Conservation (phyloP, 192 early-diverging fungal species). For the Coemansia umbellata region DNA sequence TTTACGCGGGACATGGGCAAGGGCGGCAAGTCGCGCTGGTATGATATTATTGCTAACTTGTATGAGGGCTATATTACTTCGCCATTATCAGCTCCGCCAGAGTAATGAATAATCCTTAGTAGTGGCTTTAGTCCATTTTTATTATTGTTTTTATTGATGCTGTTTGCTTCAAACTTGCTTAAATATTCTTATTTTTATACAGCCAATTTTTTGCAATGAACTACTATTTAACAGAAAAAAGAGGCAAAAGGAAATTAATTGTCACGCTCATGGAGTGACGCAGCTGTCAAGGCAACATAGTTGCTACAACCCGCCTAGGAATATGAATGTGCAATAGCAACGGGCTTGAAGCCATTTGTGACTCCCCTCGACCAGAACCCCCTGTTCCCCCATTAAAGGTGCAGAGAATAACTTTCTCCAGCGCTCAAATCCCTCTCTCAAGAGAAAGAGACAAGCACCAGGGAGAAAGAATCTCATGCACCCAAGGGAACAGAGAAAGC, state of each 20-base stretch:
- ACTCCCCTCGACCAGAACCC: too few relatives aligned
- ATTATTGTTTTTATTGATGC: background rate
- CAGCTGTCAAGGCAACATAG: conserved; percentile 43
- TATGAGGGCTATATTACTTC: conserved; percentile 2
- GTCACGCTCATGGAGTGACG: conserved; percentile 47
- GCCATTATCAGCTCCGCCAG: background rate
- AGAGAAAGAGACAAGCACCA: background rate
- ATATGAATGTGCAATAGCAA: conserved; percentile 45
- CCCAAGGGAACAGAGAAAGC: background rate
- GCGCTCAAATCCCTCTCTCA: background rate
- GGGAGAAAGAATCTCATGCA: background rate
- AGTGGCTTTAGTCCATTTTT: background rate
- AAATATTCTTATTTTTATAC: background rate
- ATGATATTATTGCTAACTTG: conserved; percentile 23
- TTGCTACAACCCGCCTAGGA: conserved; percentile 42
- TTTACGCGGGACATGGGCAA: conserved; percentile 49
- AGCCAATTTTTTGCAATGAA: background rate
- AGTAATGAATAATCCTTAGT: too few relatives aligned
- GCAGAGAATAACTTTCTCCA: background rate
- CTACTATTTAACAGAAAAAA: background rate
- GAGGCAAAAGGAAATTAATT: background rate
- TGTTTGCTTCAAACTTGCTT: too few relatives aligned
- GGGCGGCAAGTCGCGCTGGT: conserved; percentile 43
- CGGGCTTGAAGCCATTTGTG: conserved; percentile 21
- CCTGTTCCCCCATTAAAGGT: too few relatives aligned